Base-by-base conservation (phyloP, 1,284 basidiomycete species). In the Cerrena zonata region DNA sequence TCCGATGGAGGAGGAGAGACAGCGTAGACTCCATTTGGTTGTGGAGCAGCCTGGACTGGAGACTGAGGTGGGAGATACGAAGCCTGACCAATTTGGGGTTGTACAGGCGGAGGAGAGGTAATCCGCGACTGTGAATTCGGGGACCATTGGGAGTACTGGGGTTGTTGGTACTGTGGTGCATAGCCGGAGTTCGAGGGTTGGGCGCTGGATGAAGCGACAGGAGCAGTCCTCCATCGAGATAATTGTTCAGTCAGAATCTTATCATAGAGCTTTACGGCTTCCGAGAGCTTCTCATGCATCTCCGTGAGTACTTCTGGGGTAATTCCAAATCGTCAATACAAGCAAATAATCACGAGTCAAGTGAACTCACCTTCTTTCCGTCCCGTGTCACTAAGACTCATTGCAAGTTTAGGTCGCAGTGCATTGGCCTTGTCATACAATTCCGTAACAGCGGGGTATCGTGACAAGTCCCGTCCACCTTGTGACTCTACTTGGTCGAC, bases 261-360 rank as follows among this genome's bases (percentile, higher is more conserved):
- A 60, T 96, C 93, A 65, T 96, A 97, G 2, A 95, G 71, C 57
- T 87, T 86, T 41, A 97, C 92, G 0, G 91, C 92, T 66, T 95
- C 83, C 0, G 91, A 89, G 2, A 97, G 74, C 66, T 96, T 94
- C 53, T 89, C 87, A 62, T 97, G 90, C 93, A 97, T 96, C 47
- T 94, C 91, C 5, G 82, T 75, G 18, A 98, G 72, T 62, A 92
- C 76, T 64, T 92, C 92, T 94, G 50, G 37, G 2, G 43, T 24
- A 51, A 34, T n/a, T n/a, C n/a, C n/a, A n/a, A n/a, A 19, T 24
- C 47, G 24, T 42, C 23, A 58, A 19, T 25, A 41, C 22, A 26
- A 25, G 47, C 12, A 34, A n/a, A 40, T 47, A 15, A 47, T 42
- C 22, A 19, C 21, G 11, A 5, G 13, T 42, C 42, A 40, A 46